Evolutionary conservation across 768 basidiomycete species (phyloP).

Genomic region (Neoboletus magnificus): DNA sequence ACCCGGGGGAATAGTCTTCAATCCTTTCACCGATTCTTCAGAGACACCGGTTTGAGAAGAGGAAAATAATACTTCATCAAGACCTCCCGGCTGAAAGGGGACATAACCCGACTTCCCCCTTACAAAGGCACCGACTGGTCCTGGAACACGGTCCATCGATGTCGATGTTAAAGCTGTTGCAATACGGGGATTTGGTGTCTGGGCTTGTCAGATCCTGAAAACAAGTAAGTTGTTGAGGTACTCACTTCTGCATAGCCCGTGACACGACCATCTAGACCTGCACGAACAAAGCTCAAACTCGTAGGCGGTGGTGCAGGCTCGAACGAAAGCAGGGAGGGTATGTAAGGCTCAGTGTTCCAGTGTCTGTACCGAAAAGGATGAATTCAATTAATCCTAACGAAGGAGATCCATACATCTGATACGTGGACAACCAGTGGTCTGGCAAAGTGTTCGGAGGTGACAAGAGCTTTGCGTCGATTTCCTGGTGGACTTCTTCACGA

Average conservation of each 20-base stretch:
- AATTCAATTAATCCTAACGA: conserved; percentile 8
- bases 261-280: conserved; percentile 76
- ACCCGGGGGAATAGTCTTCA: conserved; percentile 79
- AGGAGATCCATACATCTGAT: conserved; percentile 68
- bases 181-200: conserved; percentile 57
- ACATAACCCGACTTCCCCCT: conserved; percentile 91
- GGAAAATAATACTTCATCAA: conserved; percentile 58
- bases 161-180: conserved; percentile 79
- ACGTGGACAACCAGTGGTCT: conserved; percentile 68
- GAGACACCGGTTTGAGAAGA: conserved; percentile 27
- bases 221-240: conserved; percentile 6
- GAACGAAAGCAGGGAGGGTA: conserved; percentile 61
- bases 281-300: conserved; percentile 64
- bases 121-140: conserved; percentile 76
- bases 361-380: conserved; percentile 44
- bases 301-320: conserved; percentile 76
- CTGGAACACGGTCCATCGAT: conserved; percentile 81
- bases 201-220: conserved; percentile 6
- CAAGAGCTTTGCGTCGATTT: conserved; percentile 75
- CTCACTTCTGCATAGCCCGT: conserved; percentile 79
- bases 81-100: conserved; percentile 92
- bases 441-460: conserved; percentile 66
- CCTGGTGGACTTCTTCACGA: conserved; percentile 53
- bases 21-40: conserved; percentile 39
- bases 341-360: conserved; percentile 61